These are phyloP conservation scores for Saccharomycopsis vini DNA, from an alignment of 805 yeast genomes.

Conservation along the genomic window DNA sequence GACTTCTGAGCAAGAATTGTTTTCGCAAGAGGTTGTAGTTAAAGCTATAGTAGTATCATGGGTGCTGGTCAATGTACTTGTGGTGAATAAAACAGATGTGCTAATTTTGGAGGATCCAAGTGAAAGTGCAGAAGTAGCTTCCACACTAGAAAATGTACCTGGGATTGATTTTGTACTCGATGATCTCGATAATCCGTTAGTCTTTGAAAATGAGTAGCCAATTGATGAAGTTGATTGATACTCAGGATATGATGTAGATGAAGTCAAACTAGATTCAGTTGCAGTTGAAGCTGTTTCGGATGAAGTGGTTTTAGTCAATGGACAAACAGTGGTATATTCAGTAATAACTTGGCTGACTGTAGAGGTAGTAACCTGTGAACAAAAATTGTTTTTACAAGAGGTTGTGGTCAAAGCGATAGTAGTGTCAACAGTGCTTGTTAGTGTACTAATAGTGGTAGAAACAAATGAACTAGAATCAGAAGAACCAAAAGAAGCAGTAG, in stretches of 20 bases:
- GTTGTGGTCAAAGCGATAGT: conserved; percentile 16
- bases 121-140: not conserved
- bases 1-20: not conserved
- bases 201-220: not conserved
- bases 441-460: not conserved
- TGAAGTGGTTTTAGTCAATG: conserved; percentile 5
- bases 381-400: conserved; percentile 1
- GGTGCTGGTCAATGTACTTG: not conserved
- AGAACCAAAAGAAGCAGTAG: conserved; percentile 7
- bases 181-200: not conserved
- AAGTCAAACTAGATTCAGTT: not conserved
- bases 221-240: conserved; percentile 2
- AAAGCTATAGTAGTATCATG: not conserved
- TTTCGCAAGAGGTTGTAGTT: conserved; percentile 4
- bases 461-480: conserved; percentile 5
- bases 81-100: conserved; percentile 1
- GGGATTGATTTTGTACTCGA: conserved; percentile 1
- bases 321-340: conserved; percentile 17
- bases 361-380: not conserved
- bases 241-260: not conserved
- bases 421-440: conserved; percentile 11
- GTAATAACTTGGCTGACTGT: conserved; percentile 4
- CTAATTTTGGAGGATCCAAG: not conserved
- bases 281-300: conserved; percentile 7
- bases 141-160: not conserved